These are phyloP conservation scores for Salix udensis DNA, from an alignment of 345 rosid species.

Conservation along the genomic window DNA sequence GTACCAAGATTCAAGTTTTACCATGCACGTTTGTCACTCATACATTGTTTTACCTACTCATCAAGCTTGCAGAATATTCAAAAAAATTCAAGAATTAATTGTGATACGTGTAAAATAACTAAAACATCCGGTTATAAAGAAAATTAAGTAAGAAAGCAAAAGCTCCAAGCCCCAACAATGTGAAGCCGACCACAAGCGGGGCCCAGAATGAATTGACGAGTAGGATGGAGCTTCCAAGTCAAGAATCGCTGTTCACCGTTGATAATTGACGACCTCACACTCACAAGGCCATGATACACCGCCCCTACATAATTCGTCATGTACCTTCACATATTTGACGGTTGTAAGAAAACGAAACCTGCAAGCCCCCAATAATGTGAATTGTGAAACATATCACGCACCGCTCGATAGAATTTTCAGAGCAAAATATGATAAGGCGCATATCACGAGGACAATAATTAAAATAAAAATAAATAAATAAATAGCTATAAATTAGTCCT, in stretches of 20 bases:
- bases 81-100: too few relatives aligned
- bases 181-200: too few relatives aligned
- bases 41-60: too few relatives aligned
- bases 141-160: too few relatives aligned
- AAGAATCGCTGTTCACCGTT: neutral
- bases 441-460: slow-evolving; percentile 3
- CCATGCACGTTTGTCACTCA: rapidly evolving
- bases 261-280: neutral
- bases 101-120: rapidly evolving
- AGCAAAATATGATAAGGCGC: neutral
- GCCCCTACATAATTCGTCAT: neutral
- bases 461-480: neutral
- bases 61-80: too few relatives aligned
- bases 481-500: neutral
- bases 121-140: too few relatives aligned
- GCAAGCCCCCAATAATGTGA: too few relatives aligned
- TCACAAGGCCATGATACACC: neutral
- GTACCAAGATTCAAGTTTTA: rapidly evolving
- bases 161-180: too few relatives aligned
- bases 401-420: neutral
- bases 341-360: neutral
- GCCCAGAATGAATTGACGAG: too few relatives aligned
- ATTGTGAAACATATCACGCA: neutral
- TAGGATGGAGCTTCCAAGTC: neutral
- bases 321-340: too few relatives aligned